Evolutionary conservation across 805 yeast genomes (phyloP).

Genomic region (Pichia cephalocereana): DNA sequence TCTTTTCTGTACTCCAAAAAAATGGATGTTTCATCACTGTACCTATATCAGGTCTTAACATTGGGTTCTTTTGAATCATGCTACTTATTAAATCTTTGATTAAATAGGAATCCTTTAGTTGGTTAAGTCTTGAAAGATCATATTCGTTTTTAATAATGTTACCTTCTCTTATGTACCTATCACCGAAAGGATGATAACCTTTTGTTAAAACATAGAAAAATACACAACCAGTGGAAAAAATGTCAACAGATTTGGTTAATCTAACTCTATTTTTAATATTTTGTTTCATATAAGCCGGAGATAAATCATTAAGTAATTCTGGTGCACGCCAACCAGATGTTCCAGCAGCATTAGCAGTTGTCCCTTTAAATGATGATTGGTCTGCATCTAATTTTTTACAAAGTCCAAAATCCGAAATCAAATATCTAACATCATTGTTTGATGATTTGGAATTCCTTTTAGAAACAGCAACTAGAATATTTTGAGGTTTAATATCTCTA

Average conservation of each 20-base stretch:
- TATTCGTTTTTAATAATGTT: conserved; percentile 68
- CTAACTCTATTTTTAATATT: conserved; percentile 35
- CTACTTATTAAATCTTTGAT: conserved; percentile 60
- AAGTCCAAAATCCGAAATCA: conserved; percentile 93
- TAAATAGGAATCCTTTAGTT: conserved; percentile 43
- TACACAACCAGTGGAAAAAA: conserved; percentile 91
- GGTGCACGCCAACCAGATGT: conserved; percentile 99
- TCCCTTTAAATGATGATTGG: conserved; percentile 88
- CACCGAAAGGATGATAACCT: conserved; percentile 96
- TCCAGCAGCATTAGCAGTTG: conserved; percentile 89
- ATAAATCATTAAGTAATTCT: conserved; percentile 50
- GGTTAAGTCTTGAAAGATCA: conserved; percentile 38
- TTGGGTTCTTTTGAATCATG: conserved; percentile 68
- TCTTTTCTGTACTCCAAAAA: conserved; percentile 71
- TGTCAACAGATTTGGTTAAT: conserved; percentile 82
- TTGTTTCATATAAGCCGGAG: conserved; percentile 16
- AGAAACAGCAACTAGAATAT: conserved; percentile 73
- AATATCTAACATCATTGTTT: conserved; percentile 46
- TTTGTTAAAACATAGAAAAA: conserved; percentile 76
- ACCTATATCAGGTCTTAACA: conserved; percentile 59
- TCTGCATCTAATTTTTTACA: conserved; percentile 88
- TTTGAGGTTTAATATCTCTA: conserved; percentile 91
- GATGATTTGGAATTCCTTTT: conserved; percentile 28
- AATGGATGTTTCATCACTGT: conserved; percentile 73
- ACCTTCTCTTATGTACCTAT: conserved; percentile 75